Conservation (phyloP, 2,329 filamentous ascomycete genomes). For the Aspergillus texensis region DNA sequence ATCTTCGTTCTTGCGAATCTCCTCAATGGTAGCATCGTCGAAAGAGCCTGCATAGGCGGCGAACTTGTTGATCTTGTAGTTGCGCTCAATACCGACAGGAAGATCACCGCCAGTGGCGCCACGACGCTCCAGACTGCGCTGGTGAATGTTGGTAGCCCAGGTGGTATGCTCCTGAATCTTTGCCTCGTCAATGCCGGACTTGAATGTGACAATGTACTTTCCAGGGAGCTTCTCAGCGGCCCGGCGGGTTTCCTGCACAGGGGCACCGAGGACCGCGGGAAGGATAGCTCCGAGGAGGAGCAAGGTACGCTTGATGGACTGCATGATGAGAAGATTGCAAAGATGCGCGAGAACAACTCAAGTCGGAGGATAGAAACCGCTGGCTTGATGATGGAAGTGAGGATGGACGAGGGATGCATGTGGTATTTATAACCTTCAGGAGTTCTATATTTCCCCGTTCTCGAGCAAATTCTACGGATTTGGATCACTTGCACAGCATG, state of each 20-base stretch:
- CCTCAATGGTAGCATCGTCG: slow-evolving; percentile 45
- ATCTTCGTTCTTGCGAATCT: slow-evolving; percentile 42
- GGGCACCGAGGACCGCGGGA: slow-evolving; percentile 24
- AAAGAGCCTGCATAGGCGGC: slow-evolving; percentile 49
- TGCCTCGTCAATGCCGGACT: slow-evolving; percentile 19
- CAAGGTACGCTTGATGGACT: slow-evolving; percentile 24
- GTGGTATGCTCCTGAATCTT: slow-evolving; percentile 23
- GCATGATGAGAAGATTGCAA: slow-evolving; percentile 18
- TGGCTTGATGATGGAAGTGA: slow-evolving; percentile 8
- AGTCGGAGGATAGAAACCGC: slow-evolving; percentile 3
- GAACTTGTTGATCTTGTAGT: slow-evolving; percentile 47
- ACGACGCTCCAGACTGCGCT: slow-evolving; percentile 21
- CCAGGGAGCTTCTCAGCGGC: slow-evolving; percentile 21
- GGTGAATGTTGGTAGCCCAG: slow-evolving; percentile 26
- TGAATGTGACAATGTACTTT: slow-evolving; percentile 30
- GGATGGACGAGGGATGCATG: not conserved
- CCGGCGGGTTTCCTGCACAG: slow-evolving; percentile 16
- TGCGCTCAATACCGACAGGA: slow-evolving; percentile 42
- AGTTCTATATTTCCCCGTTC: not conserved
- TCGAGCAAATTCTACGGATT: not conserved
- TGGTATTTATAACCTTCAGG: slow-evolving; percentile 13
- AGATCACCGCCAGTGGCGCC: slow-evolving; percentile 17
- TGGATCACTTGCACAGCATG: slow-evolving; percentile 5
- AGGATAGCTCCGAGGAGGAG: slow-evolving; percentile 27
- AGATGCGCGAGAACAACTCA: not conserved